These are phyloP conservation scores for Pelargonium exstipulatum DNA, from an alignment of 441 rosid genomes.

Conservation along the genomic window DNA sequence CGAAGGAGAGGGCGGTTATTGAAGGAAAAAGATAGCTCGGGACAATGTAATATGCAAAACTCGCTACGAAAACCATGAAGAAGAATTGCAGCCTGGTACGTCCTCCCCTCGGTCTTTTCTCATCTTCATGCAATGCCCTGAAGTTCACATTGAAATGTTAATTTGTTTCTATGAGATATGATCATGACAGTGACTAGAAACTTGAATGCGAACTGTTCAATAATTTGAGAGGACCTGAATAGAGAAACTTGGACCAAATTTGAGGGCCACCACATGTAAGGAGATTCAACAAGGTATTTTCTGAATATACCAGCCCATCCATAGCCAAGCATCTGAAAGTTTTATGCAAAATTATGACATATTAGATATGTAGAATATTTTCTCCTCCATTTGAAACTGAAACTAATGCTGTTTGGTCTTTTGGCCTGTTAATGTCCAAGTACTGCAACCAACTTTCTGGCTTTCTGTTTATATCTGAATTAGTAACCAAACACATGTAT, in stretches of 20 bases:
- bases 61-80: slow-evolving; percentile 12
- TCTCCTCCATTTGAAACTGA: neutral
- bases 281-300: slow-evolving; percentile 62
- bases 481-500: too few species aligned
- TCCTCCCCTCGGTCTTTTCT: slow-evolving; percentile 19
- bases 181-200: neutral
- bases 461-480: too few species aligned
- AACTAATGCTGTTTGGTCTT: neutral
- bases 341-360: neutral
- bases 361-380: neutral
- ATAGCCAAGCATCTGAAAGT: slow-evolving; percentile 64
- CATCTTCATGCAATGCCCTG: slow-evolving; percentile 17
- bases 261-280: slow-evolving; percentile 92
- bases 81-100: slow-evolving; percentile 20
- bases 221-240: slow-evolving; percentile 36
- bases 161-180: neutral
- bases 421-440: too few species aligned
- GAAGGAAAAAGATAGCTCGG: slow-evolving; percentile 21
- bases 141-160: neutral
- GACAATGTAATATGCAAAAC: slow-evolving; percentile 19
- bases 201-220: neutral
- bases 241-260: slow-evolving; percentile 74
- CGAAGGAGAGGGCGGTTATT: slow-evolving; percentile 14
- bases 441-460: too few species aligned
- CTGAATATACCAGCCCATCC: slow-evolving; percentile 89